A percentile compares a stretch with the other conserved stretches of the same genome.
Conservation (phyloP, 192 early-diverging fungal genomes). For the Phlyctochytrium arcticum region DNA sequence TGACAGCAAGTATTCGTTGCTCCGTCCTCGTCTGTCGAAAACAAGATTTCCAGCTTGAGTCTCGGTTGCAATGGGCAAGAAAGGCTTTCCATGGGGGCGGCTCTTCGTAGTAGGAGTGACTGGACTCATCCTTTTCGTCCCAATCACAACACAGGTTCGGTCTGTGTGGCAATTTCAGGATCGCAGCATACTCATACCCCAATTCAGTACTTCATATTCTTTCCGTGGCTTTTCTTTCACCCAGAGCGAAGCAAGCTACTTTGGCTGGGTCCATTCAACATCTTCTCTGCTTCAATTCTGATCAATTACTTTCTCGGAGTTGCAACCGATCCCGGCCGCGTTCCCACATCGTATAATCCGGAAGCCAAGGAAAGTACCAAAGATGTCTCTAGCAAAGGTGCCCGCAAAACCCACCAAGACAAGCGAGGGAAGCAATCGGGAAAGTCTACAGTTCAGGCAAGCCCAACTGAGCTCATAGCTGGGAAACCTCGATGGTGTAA, state of each 20-base stretch:
- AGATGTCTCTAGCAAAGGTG: too few relatives aligned
- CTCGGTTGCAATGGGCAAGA: too few relatives aligned
- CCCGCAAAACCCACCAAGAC: too few relatives aligned
- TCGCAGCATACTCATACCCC: neutral
- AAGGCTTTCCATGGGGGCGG: conserved; percentile 7
- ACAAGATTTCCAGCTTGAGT: too few relatives aligned
- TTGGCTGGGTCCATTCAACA: conserved; percentile 70
- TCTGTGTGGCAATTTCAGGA: too few relatives aligned
- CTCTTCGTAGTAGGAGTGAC: conserved; percentile 21
- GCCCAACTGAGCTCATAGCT: neutral
- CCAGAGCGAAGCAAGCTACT: conserved; percentile 16
- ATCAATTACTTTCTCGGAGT: conserved; percentile 84
- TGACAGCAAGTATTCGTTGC: too few relatives aligned
- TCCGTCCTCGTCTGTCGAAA: too few relatives aligned
- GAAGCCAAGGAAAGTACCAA: neutral
- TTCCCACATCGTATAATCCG: conserved; percentile 48
- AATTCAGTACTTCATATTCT: conserved; percentile 36
- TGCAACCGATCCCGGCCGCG: conserved; percentile 73
- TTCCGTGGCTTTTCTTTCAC: conserved; percentile 39
- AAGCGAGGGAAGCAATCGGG: neutral
- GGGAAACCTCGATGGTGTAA: conserved; percentile 43
- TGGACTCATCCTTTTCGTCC: neutral
- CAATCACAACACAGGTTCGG: neutral
- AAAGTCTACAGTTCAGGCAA: neutral
- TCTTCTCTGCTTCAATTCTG: conserved; percentile 69